phyloP scores from a whole-genome alignment of 164 flowering plant genomes.

The Dillenia suffruticosa region DNA sequence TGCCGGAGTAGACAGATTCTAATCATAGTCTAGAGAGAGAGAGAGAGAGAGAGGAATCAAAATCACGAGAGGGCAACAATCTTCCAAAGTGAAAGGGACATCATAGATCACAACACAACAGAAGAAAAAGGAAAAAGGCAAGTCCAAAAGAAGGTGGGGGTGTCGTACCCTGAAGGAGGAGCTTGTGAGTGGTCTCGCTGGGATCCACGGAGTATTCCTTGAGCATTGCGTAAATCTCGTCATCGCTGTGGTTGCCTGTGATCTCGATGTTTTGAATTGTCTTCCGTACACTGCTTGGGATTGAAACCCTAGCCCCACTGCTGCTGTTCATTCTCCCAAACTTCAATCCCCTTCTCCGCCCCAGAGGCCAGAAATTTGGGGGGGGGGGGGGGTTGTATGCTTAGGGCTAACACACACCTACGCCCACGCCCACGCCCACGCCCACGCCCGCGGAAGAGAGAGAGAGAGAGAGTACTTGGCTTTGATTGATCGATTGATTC shows the following conservation, averaged over 20 bases:
- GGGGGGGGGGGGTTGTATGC: background rate
- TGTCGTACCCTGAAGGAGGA: conserved; percentile 55
- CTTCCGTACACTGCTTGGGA: conserved; percentile 47
- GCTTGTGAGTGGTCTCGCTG: conserved; percentile 78
- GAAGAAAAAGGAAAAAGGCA: background rate
- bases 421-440: too few relatives aligned
- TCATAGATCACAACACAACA: background rate
- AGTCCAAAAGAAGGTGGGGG: background rate
- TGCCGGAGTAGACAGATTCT: too few relatives aligned
- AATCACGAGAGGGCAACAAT: too few relatives aligned
- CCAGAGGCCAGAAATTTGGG: conserved; percentile 10
- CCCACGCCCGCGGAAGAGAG: too few relatives aligned
- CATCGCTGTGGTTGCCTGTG: conserved; percentile 66
- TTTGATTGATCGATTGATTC: too few relatives aligned
- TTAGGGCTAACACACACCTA: too few relatives aligned
- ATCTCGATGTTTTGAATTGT: conserved; percentile 77
- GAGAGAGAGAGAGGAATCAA: too few relatives aligned
- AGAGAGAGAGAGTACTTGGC: too few relatives aligned
- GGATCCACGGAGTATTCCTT: conserved; percentile 89
- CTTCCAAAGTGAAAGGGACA: background rate
- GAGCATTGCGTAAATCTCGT: conserved; percentile 87
- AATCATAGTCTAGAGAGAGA: too few relatives aligned
- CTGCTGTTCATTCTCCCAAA: conserved; percentile 35
- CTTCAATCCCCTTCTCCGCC: too few relatives aligned
- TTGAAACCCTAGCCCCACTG: conserved; percentile 58